phyloP scores from a whole-genome alignment of 1,284 basidiomycete species.

The Tylopilus sp. region DNA sequence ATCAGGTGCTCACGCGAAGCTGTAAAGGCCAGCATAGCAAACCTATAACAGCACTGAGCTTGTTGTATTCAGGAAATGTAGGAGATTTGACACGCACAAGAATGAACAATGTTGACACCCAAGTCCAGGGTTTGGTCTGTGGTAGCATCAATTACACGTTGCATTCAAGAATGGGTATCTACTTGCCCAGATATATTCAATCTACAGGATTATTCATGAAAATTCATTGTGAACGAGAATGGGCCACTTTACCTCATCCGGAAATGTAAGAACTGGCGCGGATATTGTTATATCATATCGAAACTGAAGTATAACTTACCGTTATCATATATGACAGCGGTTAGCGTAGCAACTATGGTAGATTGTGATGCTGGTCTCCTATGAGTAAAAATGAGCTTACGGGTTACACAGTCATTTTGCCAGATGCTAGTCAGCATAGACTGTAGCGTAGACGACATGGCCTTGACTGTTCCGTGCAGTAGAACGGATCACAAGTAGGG shows the following conservation, averaged over 20 bases:
- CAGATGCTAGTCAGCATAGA: neutral
- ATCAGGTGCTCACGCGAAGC: neutral
- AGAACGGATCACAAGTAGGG: too few relatives aligned
- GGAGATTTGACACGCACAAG: neutral
- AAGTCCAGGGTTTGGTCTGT: neutral
- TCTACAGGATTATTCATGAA: neutral
- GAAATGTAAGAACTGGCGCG: neutral
- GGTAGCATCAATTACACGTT: neutral
- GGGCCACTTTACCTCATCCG: neutral
- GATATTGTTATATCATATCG: too few relatives aligned
- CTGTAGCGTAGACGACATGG: conserved; percentile 1
- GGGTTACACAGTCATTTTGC: neutral
- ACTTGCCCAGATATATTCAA: conserved; percentile 5
- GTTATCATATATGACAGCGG: conserved; percentile 6
- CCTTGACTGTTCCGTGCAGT: neutral
- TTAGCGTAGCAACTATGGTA: neutral
- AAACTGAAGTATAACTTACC: neutral
- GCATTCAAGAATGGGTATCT: too few relatives aligned
- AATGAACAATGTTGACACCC: conserved; percentile 2
- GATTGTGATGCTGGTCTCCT: neutral
- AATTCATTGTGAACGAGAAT: too few relatives aligned
- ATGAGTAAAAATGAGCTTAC: neutral
- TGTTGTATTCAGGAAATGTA: neutral
- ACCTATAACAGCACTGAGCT: neutral
- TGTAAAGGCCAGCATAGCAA: conserved; percentile 2